Base-by-base conservation (phyloP, 2,329 filamentous ascomycete genomes). In the Whalleya microplaca region DNA sequence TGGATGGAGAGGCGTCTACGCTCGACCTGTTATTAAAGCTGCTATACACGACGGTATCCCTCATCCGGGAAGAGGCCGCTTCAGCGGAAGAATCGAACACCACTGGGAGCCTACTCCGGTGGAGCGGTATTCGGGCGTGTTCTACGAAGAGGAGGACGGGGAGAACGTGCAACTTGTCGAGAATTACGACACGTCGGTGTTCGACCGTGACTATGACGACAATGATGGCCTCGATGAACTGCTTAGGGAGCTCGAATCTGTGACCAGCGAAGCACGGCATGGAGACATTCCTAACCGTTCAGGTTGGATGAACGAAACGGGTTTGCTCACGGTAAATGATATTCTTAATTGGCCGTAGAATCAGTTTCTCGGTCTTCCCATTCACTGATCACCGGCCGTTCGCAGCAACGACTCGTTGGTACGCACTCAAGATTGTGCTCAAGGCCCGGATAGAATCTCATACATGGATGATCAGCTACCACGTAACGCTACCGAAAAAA, bases 1-100 rank as follows among this genome's bases (percentile, higher is more conserved):
- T n/a, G 73, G 75, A 20, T 79, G 76, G 78, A 51, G 61, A 1
- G 62, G 48, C 9, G 21, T 75, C 4, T 79, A 78, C 48, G 67
- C 69, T 4, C 44, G 59, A 1, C 61, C 59, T 4, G 59, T 69
- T 3, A 69, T 70, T n/a, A 53, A 63, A 0, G 72, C 74, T 12
- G 75, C 77, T 10, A 42, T 55, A 19, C 51, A 50, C 7, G 78
- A 79, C 50, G 75, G 75, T 9, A 62, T 75, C 21, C 61, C 67
- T 1, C 20, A 41, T 2, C 74, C 75, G 0, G 77, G 76, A n/a
- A 29, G 48, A 8, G 75, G 73, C 2, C 76, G 76, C 19, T 79
- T 79, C 63, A 73, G 69, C 14, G 77, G 77, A 5, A 66, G 59
- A 10, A 63, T 76, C 20, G 51, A 55, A 20, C 37, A 48, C 21